Base-by-base conservation (phyloP, 257 asterid species). In the Craterostigma plantagineum region DNA sequence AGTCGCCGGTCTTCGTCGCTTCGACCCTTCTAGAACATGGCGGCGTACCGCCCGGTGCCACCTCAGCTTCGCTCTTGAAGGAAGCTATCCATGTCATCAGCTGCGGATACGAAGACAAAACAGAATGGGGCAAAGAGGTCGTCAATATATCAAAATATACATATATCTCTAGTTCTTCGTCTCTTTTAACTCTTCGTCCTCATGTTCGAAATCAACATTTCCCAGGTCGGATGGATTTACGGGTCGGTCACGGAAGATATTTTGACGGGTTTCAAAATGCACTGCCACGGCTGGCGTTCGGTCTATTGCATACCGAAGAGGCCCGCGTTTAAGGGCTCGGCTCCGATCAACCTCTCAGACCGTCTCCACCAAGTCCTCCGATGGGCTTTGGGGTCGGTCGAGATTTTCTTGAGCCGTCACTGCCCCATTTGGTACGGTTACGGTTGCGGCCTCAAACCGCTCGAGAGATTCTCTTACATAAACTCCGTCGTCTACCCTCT, bases 41-140 rank as follows among this genome's bases (percentile, higher is more conserved):
- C 3, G 86, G 86, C 16, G 68, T 75, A 49, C 77, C 73, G 27
- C 62, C 60, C 4, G 76, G 66, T 33, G 74, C 75, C 42, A 36
- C 86, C 0, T 69, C 86, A 3, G 81, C 72, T 7, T 65, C 86
- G 16, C 81, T 71, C 55, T 55, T 75, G 56, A 75, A 68, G 58
- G 81, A 75, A 64, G 70, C 86, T 42, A 71, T 75, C 43, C 86
- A 75, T 35, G 86, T 71, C 48, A 71, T 75, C 23, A 67, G 77
- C 44, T 70, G 80, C 48, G 84, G 91, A 16, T 77, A 65, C 10
- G 91, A 77, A 63, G 91, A 70, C 55, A 77, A 77, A 68, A 45
- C 91, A 0, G 85, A 77, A 50, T 77, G 91, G 91, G 91, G 91
- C 45, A 77, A 70, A 65, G 91, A 77, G 77, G 80, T 76, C n/a